Evolutionary conservation across 345 rosid species (phyloP).

Genomic region (Eutrema japonicum): DNA sequence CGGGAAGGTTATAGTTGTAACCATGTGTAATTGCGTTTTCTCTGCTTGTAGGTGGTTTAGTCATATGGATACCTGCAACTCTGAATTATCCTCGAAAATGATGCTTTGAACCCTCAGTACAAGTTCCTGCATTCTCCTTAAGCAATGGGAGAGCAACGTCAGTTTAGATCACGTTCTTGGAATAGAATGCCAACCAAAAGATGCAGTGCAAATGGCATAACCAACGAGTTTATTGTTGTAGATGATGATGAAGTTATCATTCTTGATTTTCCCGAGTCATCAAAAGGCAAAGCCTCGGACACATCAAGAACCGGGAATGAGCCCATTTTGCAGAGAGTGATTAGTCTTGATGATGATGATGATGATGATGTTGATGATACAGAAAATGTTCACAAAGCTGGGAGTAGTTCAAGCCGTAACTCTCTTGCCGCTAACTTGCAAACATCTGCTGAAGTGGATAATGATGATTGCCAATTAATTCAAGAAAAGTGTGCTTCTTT

Average conservation of each 20-base stretch:
- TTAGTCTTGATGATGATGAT: constrained; percentile 71
- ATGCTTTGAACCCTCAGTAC: constrained; percentile 14
- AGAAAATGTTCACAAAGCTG: constrained; percentile 26
- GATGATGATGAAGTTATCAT: constrained; percentile 71
- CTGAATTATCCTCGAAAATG: neutral
- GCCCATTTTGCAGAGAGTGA: constrained; percentile 48
- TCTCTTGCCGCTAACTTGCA: constrained; percentile 23
- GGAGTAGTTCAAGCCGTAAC: constrained; percentile 26
- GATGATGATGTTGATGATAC: constrained; percentile 14
- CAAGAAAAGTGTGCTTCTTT: constrained; percentile 48
- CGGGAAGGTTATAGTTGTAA: neutral
- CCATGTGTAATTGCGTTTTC: constrained; percentile 15
- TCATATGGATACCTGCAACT: constrained; percentile 15
- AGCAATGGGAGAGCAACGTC: constrained; percentile 50
- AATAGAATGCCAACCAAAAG: constrained; percentile 46
- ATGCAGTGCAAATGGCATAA: constrained; percentile 43
- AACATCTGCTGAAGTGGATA: constrained; percentile 37
- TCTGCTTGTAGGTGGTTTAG: constrained; percentile 25
- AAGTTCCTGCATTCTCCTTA: constrained; percentile 8
- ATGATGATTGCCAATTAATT: constrained; percentile 53
- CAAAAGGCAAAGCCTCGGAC: constrained; percentile 45
- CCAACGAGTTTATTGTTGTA: constrained; percentile 58
- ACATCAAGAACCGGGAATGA: constrained; percentile 42
- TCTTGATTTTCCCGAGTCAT: constrained; percentile 67
- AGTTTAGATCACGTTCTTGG: constrained; percentile 47